A percentile compares a stretch with the other conserved stretches of the same genome.
Evolutionary conservation across 164 flowering plant species (phyloP).

Genomic region (Umbilicus rupestris): DNA sequence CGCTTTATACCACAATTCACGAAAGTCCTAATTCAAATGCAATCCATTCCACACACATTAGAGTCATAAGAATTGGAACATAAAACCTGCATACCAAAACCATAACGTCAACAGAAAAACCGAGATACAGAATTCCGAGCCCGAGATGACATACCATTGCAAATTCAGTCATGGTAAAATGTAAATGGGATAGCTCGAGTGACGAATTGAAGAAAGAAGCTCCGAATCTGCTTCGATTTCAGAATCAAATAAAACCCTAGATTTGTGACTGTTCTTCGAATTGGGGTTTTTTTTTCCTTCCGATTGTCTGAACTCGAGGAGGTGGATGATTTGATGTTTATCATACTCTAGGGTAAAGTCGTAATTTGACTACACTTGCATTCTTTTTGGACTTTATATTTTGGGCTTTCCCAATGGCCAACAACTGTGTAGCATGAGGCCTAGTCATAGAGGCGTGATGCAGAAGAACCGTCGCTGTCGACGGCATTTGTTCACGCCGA

Average conservation of each 20-base stretch:
- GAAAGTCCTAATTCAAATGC: not conserved
- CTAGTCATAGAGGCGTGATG: too few relatives aligned
- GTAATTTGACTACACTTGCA: too few relatives aligned
- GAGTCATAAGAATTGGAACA: not conserved
- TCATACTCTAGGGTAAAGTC: too few relatives aligned
- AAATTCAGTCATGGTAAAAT: not conserved
- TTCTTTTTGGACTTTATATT: too few relatives aligned
- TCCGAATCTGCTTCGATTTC: too few relatives aligned
- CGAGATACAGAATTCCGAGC: not conserved
- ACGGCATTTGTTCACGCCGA: too few relatives aligned
- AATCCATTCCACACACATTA: not conserved
- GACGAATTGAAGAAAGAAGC: not conserved
- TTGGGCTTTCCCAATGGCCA: too few relatives aligned
- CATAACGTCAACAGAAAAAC: not conserved
- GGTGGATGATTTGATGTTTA: not conserved
- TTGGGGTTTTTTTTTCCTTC: not conserved
- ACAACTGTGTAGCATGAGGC: too few relatives aligned
- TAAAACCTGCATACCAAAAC: not conserved
- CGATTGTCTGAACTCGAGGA: not conserved
- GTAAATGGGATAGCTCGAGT: too few relatives aligned
- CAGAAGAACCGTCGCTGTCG: too few relatives aligned
- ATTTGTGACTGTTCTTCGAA: too few relatives aligned
- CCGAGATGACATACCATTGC: not conserved
- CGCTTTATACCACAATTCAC: not conserved
- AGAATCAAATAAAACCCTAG: too few relatives aligned